Evolutionary conservation across 1,284 basidiomycete species (phyloP).

Genomic region (Fomes fomentarius): DNA sequence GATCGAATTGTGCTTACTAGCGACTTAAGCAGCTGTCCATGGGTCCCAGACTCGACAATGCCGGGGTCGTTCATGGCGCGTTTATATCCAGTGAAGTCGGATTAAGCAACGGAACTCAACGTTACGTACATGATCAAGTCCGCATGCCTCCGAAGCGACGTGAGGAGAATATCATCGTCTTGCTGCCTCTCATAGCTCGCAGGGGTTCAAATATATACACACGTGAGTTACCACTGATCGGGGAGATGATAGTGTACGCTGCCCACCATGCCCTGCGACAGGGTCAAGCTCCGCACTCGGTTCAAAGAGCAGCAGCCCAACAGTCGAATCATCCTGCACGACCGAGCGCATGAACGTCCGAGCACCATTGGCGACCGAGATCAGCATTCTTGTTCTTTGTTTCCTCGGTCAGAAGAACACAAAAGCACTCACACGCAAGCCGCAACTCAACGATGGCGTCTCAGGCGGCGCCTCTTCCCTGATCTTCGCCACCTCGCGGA

Average conservation of each 20-base stretch:
- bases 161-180: constrained; percentile 71
- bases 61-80: constrained; percentile 52
- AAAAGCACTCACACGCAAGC: constrained; percentile 47
- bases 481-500: constrained; percentile 49
- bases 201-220: constrained; percentile 59
- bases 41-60: constrained; percentile 56
- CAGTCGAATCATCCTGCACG: constrained; percentile 47
- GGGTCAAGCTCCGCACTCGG: constrained; percentile 74
- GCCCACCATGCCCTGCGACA: constrained; percentile 67
- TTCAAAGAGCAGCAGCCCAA: constrained; percentile 75
- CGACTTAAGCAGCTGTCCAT: constrained; percentile 50
- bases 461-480: constrained; percentile 36
- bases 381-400: too few relatives aligned
- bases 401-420: neutral
- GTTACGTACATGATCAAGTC: constrained; percentile 57
- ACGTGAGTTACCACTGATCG: neutral
- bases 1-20: too few relatives aligned
- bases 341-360: constrained; percentile 79
- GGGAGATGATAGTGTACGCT: neutral
- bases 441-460: constrained; percentile 60
- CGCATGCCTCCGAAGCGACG: constrained; percentile 69
- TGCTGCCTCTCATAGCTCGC: constrained; percentile 50
- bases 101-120: neutral
- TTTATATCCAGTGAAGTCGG: neutral
- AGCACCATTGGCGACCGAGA: constrained; percentile 27